Conservation (phyloP, 306 rosid species). For the Lathyrus oleraceus region DNA sequence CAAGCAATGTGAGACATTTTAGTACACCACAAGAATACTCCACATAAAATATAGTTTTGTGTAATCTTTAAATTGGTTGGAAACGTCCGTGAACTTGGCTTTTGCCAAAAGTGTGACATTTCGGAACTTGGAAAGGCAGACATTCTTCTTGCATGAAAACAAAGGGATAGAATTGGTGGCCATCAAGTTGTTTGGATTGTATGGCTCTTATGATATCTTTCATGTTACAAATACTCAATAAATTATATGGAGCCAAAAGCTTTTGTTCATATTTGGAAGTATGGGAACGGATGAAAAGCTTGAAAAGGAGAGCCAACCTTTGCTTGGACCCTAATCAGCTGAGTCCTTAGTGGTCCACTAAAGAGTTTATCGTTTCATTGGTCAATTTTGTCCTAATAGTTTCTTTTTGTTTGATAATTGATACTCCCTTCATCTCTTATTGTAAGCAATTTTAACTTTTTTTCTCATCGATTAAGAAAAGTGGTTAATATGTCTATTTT, state of each 20-base stretch:
- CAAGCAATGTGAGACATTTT: too few species aligned
- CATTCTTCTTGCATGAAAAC: not conserved
- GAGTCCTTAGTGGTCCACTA: conserved; percentile 17
- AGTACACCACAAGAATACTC: too few species aligned
- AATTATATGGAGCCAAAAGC: not conserved
- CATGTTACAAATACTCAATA: not conserved
- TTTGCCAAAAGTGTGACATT: not conserved
- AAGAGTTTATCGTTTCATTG: not conserved
- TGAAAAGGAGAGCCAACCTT: not conserved
- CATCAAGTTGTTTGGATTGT: not conserved
- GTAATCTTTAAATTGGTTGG: not conserved
- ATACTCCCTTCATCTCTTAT: too few species aligned
- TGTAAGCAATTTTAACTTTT: too few species aligned
- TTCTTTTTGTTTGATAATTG: not conserved
- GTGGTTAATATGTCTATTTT: too few species aligned
- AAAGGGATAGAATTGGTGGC: not conserved
- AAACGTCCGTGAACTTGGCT: not conserved
- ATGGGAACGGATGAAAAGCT: not conserved
- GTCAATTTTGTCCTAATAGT: not conserved
- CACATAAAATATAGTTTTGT: too few species aligned
- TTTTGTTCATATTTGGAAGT: conserved; percentile 10
- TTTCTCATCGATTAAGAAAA: too few species aligned
- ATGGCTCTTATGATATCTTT: not conserved
- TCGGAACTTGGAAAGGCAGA: not conserved
- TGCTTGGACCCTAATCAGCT: not conserved